Conservation (phyloP, 1,284 basidiomycete genomes). For the Meripilus lineatus region DNA sequence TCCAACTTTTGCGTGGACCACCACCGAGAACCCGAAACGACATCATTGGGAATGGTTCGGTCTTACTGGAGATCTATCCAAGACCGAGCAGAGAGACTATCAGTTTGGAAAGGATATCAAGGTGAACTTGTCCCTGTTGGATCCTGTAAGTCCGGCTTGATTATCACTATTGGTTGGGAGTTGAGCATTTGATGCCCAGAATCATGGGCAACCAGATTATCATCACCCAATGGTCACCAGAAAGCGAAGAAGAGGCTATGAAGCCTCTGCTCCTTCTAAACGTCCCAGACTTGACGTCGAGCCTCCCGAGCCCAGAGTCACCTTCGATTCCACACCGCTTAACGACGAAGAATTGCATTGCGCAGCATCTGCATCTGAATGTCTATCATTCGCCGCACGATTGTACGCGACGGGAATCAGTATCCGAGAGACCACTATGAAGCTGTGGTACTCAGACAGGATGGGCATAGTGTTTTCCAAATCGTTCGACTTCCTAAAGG, state of each 20-base stretch:
- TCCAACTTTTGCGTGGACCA: neutral
- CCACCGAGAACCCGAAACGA: neutral
- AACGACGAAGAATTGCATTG: neutral
- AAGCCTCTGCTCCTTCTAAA: no score
- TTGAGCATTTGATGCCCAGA: neutral
- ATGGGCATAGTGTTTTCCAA: neutral
- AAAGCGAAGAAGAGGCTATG: no score
- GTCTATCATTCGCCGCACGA: neutral
- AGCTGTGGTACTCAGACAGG: conserved; percentile 1
- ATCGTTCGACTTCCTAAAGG: neutral
- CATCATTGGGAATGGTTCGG: neutral
- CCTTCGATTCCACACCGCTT: neutral
- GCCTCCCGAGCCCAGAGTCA: no score
- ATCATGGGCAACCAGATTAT: neutral
- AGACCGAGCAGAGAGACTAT: neutral
- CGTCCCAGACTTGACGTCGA: no score
- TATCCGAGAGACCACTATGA: neutral
- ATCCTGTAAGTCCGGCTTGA: neutral
- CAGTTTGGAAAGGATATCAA: neutral
- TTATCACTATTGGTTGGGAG: neutral
- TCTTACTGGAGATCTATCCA: neutral
- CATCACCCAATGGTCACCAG: neutral
- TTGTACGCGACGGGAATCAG: neutral
- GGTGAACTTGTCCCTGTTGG: neutral
- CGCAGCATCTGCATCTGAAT: neutral